Evolutionary conservation across 139 green algal genomes (phyloP).

Genomic region (Desmodesmus armatus): DNA sequence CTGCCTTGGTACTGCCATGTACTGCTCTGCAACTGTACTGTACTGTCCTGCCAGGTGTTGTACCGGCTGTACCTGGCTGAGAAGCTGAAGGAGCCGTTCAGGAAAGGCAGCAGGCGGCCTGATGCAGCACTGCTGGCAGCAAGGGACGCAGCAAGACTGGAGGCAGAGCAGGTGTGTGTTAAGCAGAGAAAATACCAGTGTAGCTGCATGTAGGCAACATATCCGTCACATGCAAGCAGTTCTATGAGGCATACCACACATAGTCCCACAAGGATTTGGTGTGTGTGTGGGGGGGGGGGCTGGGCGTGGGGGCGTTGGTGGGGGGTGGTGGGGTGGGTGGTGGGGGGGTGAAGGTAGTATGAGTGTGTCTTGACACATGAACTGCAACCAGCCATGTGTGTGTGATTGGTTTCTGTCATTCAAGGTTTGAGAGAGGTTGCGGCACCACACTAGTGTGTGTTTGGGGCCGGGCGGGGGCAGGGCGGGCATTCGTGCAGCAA

Average conservation of each 20-base stretch:
- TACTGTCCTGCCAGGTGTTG: constrained; percentile 47
- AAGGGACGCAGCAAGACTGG: constrained; percentile 47
- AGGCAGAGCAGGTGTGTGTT: constrained; percentile 25
- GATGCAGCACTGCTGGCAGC: constrained; percentile 57
- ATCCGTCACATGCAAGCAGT: too few relatives aligned
- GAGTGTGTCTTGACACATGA: too few relatives aligned
- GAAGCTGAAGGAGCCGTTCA: constrained; percentile 66
- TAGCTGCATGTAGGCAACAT: not conserved
- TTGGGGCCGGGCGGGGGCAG: too few relatives aligned
- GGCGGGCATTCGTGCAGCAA: too few relatives aligned
- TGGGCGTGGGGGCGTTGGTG: too few relatives aligned
- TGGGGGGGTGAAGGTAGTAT: too few relatives aligned
- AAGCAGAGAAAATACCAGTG: not conserved
- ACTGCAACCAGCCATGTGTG: too few relatives aligned
- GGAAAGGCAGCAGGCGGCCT: constrained; percentile 42
- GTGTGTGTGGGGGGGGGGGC: not conserved
- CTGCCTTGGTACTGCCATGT: not conserved
- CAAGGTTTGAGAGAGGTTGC: too few relatives aligned
- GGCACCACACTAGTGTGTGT: too few relatives aligned
- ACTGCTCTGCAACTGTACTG: not conserved
- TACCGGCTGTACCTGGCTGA: constrained; percentile 67
- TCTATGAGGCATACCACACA: not conserved
- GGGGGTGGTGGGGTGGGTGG: too few relatives aligned
- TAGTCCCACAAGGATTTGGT: not conserved
- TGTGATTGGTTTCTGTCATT: too few relatives aligned